Evolutionary conservation across 176 grass and related monocot genomes (phyloP).

Genomic region (Juncus inflexus): DNA sequence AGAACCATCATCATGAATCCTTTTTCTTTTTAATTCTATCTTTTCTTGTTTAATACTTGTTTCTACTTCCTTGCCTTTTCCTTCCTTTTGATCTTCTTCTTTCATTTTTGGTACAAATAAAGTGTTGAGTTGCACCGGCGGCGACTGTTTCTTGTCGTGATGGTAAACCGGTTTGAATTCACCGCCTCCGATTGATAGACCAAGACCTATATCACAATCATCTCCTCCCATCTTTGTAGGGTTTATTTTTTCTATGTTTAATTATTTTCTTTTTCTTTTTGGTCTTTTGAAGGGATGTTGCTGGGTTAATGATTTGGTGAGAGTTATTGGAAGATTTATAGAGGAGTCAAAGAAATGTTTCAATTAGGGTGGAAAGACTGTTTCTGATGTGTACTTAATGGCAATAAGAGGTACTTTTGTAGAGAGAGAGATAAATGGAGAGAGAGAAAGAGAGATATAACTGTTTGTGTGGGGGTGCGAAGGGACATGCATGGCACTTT

Average conservation of each 20-base stretch:
- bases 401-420: conserved; percentile 6
- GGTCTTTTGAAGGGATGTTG: conserved; percentile 5
- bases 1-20: not conserved
- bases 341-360: conserved; percentile 20
- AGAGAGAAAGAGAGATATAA: conserved; percentile 25
- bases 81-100: conserved; percentile 1
- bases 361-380: conserved; percentile 24
- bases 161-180: conserved; percentile 9
- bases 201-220: conserved; percentile 42
- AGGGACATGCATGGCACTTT: conserved; percentile 14
- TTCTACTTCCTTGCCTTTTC: not conserved
- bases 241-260: not conserved
- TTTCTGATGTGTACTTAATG: conserved; percentile 36
- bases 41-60: conserved; percentile 10
- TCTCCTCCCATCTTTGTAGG: conserved; percentile 39
- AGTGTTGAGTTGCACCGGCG: conserved; percentile 26
- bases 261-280: not conserved
- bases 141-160: conserved; percentile 13
- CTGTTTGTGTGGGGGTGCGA: conserved; percentile 14
- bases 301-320: not conserved
- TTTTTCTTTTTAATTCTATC: conserved; percentile 5
- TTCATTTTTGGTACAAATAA: conserved; percentile 28
- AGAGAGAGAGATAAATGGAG: conserved; percentile 18
- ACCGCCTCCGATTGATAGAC: conserved; percentile 39
- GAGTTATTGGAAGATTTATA: conserved; percentile 19